A percentile compares a stretch with the other conserved stretches of the same genome.
Conservation (phyloP, 306 rosid genomes). For the Coriaria nepalensis region DNA sequence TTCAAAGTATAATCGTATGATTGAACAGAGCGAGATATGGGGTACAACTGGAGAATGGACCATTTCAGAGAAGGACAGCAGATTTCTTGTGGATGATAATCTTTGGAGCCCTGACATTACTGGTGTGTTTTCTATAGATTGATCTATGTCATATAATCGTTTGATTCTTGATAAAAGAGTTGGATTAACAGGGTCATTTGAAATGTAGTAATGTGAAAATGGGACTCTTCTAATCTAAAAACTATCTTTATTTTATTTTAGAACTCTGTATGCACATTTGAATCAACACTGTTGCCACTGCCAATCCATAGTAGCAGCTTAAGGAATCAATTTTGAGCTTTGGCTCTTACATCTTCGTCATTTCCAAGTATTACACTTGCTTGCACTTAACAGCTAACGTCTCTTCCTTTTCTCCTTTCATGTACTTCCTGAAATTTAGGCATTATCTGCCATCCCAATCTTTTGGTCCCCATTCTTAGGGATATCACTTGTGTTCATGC, state of each 20-base stretch:
- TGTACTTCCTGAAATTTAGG: slow-evolving; percentile 24
- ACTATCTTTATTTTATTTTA: too few species aligned
- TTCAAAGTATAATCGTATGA: slow-evolving; percentile 11
- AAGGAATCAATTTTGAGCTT: too few species aligned
- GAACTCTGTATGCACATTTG: too few species aligned
- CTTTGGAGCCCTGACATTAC: slow-evolving; percentile 54
- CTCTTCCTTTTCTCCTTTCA: slow-evolving; percentile 6
- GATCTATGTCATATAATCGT: too few species aligned
- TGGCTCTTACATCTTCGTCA: too few species aligned
- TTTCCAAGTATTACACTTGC: too few species aligned
- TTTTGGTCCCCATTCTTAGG: slow-evolving; percentile 51
- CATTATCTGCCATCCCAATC: slow-evolving; percentile 53
- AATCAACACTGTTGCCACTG: too few species aligned
- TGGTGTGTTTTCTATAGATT: slow-evolving; percentile 29
- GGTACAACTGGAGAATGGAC: slow-evolving; percentile 86
- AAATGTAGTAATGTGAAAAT: too few species aligned
- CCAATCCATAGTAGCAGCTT: too few species aligned
- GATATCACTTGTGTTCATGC: slow-evolving; percentile 87
- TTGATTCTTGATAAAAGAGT: too few species aligned
- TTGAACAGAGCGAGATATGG: slow-evolving; percentile 76
- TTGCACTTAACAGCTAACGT: slow-evolving; percentile 8
- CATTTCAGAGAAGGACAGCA: slow-evolving; percentile 77
- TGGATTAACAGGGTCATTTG: too few species aligned
- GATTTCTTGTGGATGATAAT: slow-evolving; percentile 99
- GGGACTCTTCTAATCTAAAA: too few species aligned